Conservation (phyloP, 257 asterid genomes). For the Solanum sitiens region DNA sequence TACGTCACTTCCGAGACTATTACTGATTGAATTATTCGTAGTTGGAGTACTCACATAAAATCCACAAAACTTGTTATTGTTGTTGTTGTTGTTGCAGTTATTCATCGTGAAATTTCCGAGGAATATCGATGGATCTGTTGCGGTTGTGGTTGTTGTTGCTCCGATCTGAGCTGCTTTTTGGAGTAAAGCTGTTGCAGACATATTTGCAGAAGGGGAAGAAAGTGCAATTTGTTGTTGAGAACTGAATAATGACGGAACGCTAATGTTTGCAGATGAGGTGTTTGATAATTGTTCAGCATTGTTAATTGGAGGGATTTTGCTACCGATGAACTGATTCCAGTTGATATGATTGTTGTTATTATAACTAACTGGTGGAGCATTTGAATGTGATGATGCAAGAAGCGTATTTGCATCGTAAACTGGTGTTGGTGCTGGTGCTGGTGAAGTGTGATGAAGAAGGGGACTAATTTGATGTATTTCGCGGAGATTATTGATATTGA, state of each 20-base stretch:
- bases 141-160: slow-evolving; percentile 37
- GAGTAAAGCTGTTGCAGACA: slow-evolving; percentile 81
- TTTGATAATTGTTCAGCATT: slow-evolving; percentile 12
- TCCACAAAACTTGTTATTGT: slow-evolving; percentile 25
- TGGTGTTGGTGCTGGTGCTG: background rate
- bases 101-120: slow-evolving; percentile 35
- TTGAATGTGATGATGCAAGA: slow-evolving; percentile 7
- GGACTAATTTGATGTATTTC: slow-evolving; percentile 22
- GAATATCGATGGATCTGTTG: slow-evolving; percentile 32
- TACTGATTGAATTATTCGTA: slow-evolving; percentile 12
- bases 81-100: background rate
- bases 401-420: slow-evolving; percentile 14
- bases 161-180: slow-evolving; percentile 84
- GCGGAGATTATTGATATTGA: slow-evolving; percentile 25
- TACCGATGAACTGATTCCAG: slow-evolving; percentile 47
- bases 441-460: slow-evolving; percentile 11
- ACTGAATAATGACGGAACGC: slow-evolving; percentile 55
- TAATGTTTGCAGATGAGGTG: slow-evolving; percentile 3
- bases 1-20: slow-evolving; percentile 29
- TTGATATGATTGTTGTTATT: slow-evolving; percentile 4
- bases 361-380: slow-evolving; percentile 18
- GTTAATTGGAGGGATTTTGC: slow-evolving; percentile 13
- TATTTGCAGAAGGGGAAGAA: slow-evolving; percentile 12
- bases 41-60: slow-evolving; percentile 22
- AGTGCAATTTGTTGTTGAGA: slow-evolving; percentile 10